These are phyloP conservation scores for Cryptosporidium felis DNA, from an alignment of 169 alveolate species.

Conservation along the genomic window DNA sequence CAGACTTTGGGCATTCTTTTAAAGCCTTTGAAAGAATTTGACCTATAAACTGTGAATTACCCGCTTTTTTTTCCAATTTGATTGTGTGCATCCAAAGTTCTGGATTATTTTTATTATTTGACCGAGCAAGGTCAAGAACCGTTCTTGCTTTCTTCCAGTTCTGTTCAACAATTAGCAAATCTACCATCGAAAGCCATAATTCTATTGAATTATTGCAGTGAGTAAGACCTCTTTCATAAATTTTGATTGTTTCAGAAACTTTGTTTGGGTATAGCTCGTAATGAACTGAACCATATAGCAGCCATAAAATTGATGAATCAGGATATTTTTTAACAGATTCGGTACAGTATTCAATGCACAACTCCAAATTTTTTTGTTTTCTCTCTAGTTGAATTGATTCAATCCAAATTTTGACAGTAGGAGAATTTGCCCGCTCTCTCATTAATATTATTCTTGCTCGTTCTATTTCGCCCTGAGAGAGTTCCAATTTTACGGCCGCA, in stretches of 20 bases:
- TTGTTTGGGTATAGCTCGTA: background rate
- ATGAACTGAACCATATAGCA: slow-evolving; percentile 14
- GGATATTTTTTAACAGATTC: slow-evolving; percentile 23
- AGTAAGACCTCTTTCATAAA: slow-evolving; percentile 76
- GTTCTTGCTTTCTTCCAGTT: slow-evolving; percentile 90
- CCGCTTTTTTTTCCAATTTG: slow-evolving; percentile 90
- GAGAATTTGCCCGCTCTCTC: slow-evolving; percentile 86
- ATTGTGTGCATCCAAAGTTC: slow-evolving; percentile 92
- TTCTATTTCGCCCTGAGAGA: slow-evolving; percentile 89
- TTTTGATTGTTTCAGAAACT: slow-evolving; percentile 67
- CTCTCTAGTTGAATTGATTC: slow-evolving; percentile 91
- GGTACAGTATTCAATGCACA: background rate
- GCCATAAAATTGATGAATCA: slow-evolving; percentile 30
- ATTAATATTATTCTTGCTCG: slow-evolving; percentile 91
- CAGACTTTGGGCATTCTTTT: slow-evolving; percentile 94
- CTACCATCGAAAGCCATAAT: slow-evolving; percentile 89
- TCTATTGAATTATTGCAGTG: slow-evolving; percentile 81
- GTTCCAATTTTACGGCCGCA: slow-evolving; percentile 90
- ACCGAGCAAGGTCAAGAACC: slow-evolving; percentile 90
- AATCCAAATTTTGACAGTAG: slow-evolving; percentile 88
- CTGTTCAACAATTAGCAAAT: slow-evolving; percentile 79
- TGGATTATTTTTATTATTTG: slow-evolving; percentile 85
- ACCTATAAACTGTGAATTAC: slow-evolving; percentile 88
- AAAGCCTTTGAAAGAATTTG: slow-evolving; percentile 91
- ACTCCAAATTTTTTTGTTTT: slow-evolving; percentile 78